Conservation (phyloP, 192 early-diverging fungal genomes). For the Anaeromyces robustus region DNA sequence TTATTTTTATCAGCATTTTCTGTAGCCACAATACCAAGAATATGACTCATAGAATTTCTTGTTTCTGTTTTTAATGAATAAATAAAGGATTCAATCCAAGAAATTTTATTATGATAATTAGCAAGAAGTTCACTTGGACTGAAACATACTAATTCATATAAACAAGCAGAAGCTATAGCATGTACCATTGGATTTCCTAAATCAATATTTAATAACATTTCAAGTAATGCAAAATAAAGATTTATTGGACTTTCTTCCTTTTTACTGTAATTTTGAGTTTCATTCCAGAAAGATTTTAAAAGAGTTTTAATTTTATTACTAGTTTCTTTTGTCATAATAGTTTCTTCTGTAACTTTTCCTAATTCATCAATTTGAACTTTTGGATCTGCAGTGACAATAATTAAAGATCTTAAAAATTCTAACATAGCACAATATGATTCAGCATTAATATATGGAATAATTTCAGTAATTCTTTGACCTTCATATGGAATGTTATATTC, state of each 20-base stretch:
- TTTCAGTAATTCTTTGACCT: neutral
- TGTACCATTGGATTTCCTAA: conserved; percentile 39
- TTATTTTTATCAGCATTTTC: conserved; percentile 19
- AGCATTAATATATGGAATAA: conserved; percentile 3
- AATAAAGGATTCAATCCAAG: conserved; percentile 29
- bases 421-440: conserved; percentile 49
- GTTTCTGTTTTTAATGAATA: conserved; percentile 44
- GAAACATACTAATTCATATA: conserved; percentile 54
- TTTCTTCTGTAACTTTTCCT: conserved; percentile 23
- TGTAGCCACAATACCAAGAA: conserved; percentile 58
- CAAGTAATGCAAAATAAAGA: conserved; percentile 36
- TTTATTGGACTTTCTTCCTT: conserved; percentile 17
- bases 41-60: conserved; percentile 41
- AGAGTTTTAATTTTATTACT: conserved; percentile 11
- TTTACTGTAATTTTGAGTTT: conserved; percentile 4
- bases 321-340: conserved; percentile 17
- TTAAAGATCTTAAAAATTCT: conserved; percentile 39
- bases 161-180: conserved; percentile 38
- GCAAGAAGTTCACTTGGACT: conserved; percentile 37
- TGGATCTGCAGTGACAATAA: conserved; percentile 41
- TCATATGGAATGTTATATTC: neutral
- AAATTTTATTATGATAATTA: conserved; percentile 21
- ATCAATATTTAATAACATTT: conserved; percentile 26
- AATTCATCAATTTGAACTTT: conserved; percentile 17
- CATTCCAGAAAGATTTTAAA: conserved; percentile 9